Percentiles rank a stretch among this genome's conserved stretches.
Evolutionary conservation across 345 rosid genomes (phyloP).

Genomic region (Linum trigynum): DNA sequence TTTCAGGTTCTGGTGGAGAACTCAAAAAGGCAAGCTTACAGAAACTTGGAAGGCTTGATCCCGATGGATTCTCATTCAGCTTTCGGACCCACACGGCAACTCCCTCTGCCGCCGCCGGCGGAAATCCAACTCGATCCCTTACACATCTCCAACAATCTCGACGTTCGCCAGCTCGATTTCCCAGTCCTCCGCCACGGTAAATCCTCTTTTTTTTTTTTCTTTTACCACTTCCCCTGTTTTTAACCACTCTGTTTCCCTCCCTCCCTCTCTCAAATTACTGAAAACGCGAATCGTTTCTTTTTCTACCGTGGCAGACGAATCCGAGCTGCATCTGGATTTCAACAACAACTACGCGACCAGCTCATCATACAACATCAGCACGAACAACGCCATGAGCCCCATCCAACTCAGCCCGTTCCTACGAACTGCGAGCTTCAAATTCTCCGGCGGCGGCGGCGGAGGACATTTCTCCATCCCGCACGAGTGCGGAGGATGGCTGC

Average conservation of each 20-base stretch:
- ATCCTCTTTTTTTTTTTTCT: too few relatives aligned
- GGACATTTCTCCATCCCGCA: neutral
- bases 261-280: neutral
- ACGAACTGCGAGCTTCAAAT: conserved; percentile 19
- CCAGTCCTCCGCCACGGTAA: conserved; percentile 31
- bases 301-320: neutral
- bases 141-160: conserved; percentile 11
- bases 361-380: neutral
- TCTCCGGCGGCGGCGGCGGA: neutral
- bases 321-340: neutral
- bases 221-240: too few relatives aligned
- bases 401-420: neutral
- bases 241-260: neutral
- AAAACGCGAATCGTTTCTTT: neutral
- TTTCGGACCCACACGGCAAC: conserved; percentile 24
- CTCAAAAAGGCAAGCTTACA: conserved; percentile 40
- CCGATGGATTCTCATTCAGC: conserved; percentile 14
- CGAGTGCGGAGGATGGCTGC: too few relatives aligned
- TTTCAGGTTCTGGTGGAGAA: conserved; percentile 34
- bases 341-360: neutral
- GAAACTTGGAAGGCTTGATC: conserved; percentile 19
- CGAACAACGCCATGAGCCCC: neutral
- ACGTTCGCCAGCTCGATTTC: conserved; percentile 24
- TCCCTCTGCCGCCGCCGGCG: conserved; percentile 6
- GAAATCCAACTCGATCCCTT: conserved; percentile 16